phyloP scores from a whole-genome alignment of 768 basidiomycete species.

The Inosperma sp. region DNA sequence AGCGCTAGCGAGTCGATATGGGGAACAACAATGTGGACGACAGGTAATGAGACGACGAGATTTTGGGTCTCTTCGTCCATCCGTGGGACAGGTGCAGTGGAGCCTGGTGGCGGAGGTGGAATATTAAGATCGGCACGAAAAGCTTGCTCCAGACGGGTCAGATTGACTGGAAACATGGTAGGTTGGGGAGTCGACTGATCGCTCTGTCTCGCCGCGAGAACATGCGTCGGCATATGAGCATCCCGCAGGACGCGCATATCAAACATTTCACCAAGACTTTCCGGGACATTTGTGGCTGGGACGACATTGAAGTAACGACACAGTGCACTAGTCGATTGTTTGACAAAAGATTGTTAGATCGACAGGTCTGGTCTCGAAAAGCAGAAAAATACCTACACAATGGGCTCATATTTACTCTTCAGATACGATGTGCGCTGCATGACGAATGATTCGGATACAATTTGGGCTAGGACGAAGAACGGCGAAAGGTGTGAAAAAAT shows the following conservation, averaged over 20 bases:
- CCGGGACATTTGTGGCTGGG: constrained; percentile 17
- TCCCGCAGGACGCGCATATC: constrained; percentile 45
- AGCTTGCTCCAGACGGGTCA: constrained; percentile 39
- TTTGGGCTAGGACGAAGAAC: not conserved
- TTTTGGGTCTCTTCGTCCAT: constrained; percentile 17
- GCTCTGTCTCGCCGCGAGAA: constrained; percentile 43
- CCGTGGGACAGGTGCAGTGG: constrained; percentile 30
- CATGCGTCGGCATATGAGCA: constrained; percentile 51
- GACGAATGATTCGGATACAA: constrained; percentile 2
- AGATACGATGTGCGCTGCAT: constrained; percentile 35
- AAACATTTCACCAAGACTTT: constrained; percentile 38
- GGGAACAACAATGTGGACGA: constrained; percentile 46
- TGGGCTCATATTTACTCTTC: constrained; percentile 28
- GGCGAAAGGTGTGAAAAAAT: not conserved
- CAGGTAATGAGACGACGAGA: constrained; percentile 46
- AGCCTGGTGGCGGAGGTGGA: constrained; percentile 30
- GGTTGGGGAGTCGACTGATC: constrained; percentile 30
- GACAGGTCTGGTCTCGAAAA: not conserved
- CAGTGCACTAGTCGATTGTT: constrained; percentile 34
- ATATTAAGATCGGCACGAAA: constrained; percentile 35
- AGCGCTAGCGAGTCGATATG: constrained; percentile 52
- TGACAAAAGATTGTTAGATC: too few species aligned
- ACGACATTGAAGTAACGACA: constrained; percentile 42
- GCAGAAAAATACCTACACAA: constrained; percentile 27
- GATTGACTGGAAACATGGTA: constrained; percentile 50